Evolutionary conservation across 2,329 filamentous ascomycete species (phyloP).

Genomic region (Alternaria postmessia): DNA sequence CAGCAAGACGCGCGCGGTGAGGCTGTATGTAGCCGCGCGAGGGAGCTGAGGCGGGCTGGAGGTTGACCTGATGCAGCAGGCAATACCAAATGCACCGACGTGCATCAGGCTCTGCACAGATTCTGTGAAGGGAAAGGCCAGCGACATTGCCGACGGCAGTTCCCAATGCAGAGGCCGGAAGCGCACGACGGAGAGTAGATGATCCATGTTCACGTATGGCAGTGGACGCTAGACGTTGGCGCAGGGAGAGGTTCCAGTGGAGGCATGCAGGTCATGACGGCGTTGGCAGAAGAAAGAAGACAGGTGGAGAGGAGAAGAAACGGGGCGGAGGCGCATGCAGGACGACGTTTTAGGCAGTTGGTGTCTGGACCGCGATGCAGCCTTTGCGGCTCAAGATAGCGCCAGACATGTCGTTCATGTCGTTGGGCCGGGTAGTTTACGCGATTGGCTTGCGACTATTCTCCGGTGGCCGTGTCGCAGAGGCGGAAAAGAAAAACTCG

Average conservation of each 20-base stretch:
- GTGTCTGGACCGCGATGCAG: conserved; percentile 36
- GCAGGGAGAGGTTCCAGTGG: conserved; percentile 16
- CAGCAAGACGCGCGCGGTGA: conserved; percentile 36
- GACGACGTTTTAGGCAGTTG: conserved; percentile 37
- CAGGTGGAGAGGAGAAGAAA: conserved; percentile 31
- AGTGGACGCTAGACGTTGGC: conserved; percentile 9
- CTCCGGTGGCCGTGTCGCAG: neutral
- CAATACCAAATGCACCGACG: conserved; percentile 27
- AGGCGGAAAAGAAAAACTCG: conserved; percentile 9
- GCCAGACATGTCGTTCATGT: neutral
- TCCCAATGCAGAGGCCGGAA: conserved; percentile 12
- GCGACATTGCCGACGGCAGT: conserved; percentile 15
- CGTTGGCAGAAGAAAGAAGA: conserved; percentile 32
- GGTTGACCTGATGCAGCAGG: conserved; percentile 30
- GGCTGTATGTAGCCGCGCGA: conserved; percentile 41
- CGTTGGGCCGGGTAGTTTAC: neutral
- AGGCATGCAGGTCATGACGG: conserved; percentile 23
- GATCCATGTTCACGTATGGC: conserved; percentile 15
- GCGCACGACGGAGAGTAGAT: conserved; percentile 11
- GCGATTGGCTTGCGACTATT: conserved; percentile 10
- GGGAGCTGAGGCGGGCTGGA: conserved; percentile 40
- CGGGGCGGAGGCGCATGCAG: conserved; percentile 43
- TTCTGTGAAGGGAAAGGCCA: conserved; percentile 27
- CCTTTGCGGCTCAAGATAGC: conserved; percentile 28
- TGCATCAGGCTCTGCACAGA: conserved; percentile 30